Conservation (phyloP, 2,329 filamentous ascomycete species). For the Colletotrichum echinochloae region DNA sequence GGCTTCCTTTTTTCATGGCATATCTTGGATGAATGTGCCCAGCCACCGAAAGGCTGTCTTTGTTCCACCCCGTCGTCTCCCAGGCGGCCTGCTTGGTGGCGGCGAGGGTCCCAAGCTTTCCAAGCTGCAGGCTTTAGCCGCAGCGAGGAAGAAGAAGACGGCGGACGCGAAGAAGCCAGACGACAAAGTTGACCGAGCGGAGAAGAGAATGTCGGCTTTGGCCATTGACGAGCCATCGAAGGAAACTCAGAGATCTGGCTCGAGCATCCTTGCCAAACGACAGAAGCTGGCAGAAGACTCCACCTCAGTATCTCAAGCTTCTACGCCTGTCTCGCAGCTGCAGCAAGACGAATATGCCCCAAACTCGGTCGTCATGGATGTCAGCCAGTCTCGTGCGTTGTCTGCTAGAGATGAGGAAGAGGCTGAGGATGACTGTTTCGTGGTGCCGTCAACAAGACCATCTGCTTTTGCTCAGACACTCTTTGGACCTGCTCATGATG, state of each 20-base stretch:
- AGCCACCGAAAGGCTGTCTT: conserved; percentile 73
- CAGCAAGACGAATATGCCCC: neutral
- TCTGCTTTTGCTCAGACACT: conserved; percentile 69
- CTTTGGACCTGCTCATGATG: conserved; percentile 55
- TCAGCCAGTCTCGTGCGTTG: conserved; percentile 2
- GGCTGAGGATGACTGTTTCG: conserved; percentile 26
- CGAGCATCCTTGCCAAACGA: conserved; percentile 42
- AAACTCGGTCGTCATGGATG: conserved; percentile 28
- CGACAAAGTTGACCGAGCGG: conserved; percentile 46
- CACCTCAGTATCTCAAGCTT: conserved; percentile 7
- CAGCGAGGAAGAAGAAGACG: conserved; percentile 86
- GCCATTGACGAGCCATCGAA: conserved; percentile 42
- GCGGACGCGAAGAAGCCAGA: conserved; percentile 65
- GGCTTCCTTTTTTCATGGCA: conserved; percentile 80
- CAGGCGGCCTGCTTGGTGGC: conserved; percentile 83
- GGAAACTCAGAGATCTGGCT: conserved; percentile 39
- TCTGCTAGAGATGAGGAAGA: neutral
- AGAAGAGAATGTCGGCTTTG: conserved; percentile 47
- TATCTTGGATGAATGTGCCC: conserved; percentile 86
- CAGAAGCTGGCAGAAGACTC: conserved; percentile 43
- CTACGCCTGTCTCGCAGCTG: neutral
- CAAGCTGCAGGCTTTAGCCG: conserved; percentile 91
- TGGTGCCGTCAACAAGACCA: conserved; percentile 50
- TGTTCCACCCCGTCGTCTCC: conserved; percentile 62
- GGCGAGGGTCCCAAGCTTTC: conserved; percentile 78